Evolutionary conservation across 306 rosid species (phyloP).

Genomic region (Medicago ruthenica): DNA sequence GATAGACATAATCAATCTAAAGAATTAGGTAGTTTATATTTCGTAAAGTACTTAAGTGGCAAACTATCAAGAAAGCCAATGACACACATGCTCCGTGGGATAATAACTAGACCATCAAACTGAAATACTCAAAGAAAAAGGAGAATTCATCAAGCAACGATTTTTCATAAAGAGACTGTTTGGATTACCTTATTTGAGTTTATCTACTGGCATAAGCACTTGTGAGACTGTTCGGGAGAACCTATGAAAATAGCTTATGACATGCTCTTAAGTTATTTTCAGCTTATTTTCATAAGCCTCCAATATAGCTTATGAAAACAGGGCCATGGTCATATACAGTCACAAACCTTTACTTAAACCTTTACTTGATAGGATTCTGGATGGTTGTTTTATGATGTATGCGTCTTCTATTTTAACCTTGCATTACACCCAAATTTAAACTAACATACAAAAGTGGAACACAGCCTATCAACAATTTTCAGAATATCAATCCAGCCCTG

Average conservation of each 20-base stretch:
- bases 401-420: neutral
- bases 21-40: neutral
- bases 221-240: too few relatives aligned
- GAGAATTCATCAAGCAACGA: slow-evolving; percentile 14
- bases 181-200: too few relatives aligned
- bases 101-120: slow-evolving; percentile 22
- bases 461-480: slow-evolving; percentile 23
- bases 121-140: neutral
- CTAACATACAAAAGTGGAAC: slow-evolving; percentile 17
- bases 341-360: slow-evolving; percentile 13
- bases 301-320: too few relatives aligned
- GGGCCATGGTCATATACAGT: neutral
- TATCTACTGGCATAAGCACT: too few relatives aligned
- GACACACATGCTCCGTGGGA: slow-evolving; percentile 2
- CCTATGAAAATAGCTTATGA: too few relatives aligned
- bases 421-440: neutral
- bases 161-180: neutral
- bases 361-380: neutral
- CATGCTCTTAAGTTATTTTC: too few relatives aligned
- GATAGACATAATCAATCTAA: slow-evolving; percentile 25
- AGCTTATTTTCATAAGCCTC: too few relatives aligned
- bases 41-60: slow-evolving; percentile 8
- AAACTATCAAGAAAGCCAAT: slow-evolving; percentile 35
- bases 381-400: too few relatives aligned
- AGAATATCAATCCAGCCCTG: neutral